phyloP scores from a whole-genome alignment of 768 basidiomycete species.

The Hypsizygus marmoreus region DNA sequence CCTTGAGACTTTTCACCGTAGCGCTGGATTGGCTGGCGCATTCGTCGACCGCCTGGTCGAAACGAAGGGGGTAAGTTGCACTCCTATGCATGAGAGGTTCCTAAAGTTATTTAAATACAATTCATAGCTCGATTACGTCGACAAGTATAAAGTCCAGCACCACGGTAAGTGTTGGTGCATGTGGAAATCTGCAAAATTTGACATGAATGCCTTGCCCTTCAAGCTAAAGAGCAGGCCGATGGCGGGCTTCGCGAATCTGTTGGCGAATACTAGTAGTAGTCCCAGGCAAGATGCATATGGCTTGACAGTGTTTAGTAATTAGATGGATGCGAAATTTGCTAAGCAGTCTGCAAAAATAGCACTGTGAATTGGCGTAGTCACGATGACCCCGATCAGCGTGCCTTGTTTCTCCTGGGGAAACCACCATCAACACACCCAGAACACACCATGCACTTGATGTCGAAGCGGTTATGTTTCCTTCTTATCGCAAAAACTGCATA shows the following conservation, averaged over 20 bases:
- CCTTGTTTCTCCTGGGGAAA: conserved; percentile 3
- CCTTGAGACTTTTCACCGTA: conserved; percentile 7
- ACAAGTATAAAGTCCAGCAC: conserved; percentile 27
- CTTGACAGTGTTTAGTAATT: too few relatives aligned
- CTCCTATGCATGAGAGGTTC: not conserved
- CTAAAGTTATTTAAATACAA: conserved; percentile 22
- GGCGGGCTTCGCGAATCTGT: not conserved
- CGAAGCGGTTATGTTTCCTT: conserved; percentile 5
- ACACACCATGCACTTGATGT: too few relatives aligned
- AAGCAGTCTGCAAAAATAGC: too few relatives aligned
- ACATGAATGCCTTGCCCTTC: too few relatives aligned
- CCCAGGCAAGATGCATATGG: too few relatives aligned
- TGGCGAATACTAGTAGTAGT: conserved; percentile 1
- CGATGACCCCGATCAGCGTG: conserved; percentile 9
- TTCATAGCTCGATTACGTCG: conserved; percentile 33
- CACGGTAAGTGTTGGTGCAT: conserved; percentile 21
- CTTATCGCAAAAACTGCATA: not conserved
- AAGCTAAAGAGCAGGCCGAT: conserved; percentile 9
- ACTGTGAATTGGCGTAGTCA: too few relatives aligned
- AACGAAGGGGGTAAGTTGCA: conserved; percentile 45
- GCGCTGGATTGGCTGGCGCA: conserved; percentile 57
- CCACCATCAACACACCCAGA: too few relatives aligned
- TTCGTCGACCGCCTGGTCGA: conserved; percentile 58
- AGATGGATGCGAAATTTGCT: too few relatives aligned
- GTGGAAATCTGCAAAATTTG: not conserved